phyloP scores from a whole-genome alignment of 2,329 filamentous ascomycete species.

The Fusarium nematophilum region DNA sequence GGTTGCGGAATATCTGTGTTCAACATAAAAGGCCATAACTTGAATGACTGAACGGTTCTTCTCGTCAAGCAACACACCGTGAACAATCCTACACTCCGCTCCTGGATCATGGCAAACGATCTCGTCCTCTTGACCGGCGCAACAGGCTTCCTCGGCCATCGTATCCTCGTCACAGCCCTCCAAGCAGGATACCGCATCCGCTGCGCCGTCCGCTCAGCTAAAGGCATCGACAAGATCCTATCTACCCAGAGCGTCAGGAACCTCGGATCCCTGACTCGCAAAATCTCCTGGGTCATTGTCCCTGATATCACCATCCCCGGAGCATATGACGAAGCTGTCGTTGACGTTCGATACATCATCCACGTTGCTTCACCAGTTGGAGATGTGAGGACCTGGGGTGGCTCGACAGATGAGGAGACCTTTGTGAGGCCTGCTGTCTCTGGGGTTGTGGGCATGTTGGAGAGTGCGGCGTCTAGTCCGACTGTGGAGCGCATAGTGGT shows the following conservation, averaged over 20 bases:
- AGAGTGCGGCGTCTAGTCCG: slow-evolving; percentile 3
- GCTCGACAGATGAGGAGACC: neutral
- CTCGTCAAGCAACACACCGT: no score
- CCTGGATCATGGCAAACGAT: neutral
- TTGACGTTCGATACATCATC: neutral
- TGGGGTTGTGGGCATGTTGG: slow-evolving; percentile 2
- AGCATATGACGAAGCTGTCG: neutral
- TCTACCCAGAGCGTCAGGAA: neutral
- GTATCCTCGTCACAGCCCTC: neutral
- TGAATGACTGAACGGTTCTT: no score
- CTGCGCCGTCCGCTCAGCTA: slow-evolving; percentile 25
- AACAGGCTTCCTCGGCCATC: slow-evolving; percentile 9
- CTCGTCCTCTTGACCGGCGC: slow-evolving; percentile 13
- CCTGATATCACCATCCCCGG: neutral
- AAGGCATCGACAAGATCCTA: slow-evolving; percentile 1
- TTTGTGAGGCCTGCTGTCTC: slow-evolving; percentile 1
- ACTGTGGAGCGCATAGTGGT: neutral
- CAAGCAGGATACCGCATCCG: slow-evolving; percentile 11
- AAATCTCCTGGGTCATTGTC: neutral
- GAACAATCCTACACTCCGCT: no score
- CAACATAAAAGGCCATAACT: no score
- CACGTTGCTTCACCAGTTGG: slow-evolving; percentile 1
- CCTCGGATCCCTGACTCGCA: neutral
- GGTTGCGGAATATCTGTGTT: no score
- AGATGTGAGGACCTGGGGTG: neutral